Conservation (phyloP, 768 basidiomycete species). For the Omphalotus guepiniiformis region DNA sequence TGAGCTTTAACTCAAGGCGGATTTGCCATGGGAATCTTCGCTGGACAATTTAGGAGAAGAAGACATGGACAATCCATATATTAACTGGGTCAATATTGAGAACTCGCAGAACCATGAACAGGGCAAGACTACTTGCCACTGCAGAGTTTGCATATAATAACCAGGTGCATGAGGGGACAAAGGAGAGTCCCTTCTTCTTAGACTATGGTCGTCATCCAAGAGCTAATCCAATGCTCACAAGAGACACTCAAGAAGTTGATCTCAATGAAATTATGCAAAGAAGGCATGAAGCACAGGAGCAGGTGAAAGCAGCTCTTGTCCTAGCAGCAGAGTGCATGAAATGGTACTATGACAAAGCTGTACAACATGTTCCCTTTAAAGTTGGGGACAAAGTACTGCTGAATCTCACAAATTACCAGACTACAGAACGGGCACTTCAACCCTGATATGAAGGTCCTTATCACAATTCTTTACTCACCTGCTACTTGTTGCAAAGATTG, state of each 20-base stretch:
- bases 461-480: no score
- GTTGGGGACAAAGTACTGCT: not conserved
- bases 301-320: not conserved
- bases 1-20: not conserved
- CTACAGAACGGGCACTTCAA: not conserved
- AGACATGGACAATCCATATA: not conserved
- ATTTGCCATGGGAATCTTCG: not conserved
- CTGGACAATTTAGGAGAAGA: not conserved
- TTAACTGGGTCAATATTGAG: conserved; percentile 2
- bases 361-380: not conserved
- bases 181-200: not conserved
- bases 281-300: not conserved
- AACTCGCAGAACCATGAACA: no score
- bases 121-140: no score
- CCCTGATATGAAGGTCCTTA: not conserved
- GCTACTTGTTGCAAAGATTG: no score
- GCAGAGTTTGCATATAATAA: no score
- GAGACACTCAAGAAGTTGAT: no score
- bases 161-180: not conserved
- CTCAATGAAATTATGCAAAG: no score
- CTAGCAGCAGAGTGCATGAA: no score
- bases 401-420: no score
- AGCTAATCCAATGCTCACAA: no score
- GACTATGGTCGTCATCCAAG: not conserved
- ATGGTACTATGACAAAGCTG: not conserved